These are phyloP conservation scores for Begonia loranthoides DNA, from an alignment of 306 rosid species.

Conservation along the genomic window DNA sequence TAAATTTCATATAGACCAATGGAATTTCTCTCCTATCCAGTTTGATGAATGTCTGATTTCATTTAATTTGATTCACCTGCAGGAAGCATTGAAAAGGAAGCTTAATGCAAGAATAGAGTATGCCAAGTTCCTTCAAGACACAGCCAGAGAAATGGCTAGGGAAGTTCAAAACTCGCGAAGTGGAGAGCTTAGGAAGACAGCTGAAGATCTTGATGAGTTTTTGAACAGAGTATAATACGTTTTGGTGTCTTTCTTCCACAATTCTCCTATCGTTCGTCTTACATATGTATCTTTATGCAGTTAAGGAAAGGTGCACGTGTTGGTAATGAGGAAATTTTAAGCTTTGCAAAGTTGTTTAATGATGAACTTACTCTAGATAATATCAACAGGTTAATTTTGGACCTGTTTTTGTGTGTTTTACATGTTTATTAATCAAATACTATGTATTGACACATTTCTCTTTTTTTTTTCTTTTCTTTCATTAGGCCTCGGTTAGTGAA, in stretches of 20 bases:
- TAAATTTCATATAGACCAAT: too few species aligned
- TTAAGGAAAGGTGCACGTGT: slow-evolving; percentile 71
- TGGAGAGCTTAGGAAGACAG: slow-evolving; percentile 86
- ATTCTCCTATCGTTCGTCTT: not conserved
- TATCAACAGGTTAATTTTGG: slow-evolving; percentile 59
- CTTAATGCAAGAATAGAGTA: slow-evolving; percentile 90
- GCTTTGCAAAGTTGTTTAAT: slow-evolving; percentile 88
- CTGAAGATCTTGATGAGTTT: slow-evolving; percentile 87
- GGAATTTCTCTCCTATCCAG: too few species aligned
- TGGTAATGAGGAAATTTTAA: slow-evolving; percentile 79
- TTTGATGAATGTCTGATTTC: too few species aligned
- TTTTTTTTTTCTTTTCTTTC: slow-evolving; percentile 7
- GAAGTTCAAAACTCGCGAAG: slow-evolving; percentile 82
- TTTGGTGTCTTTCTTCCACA: too few species aligned
- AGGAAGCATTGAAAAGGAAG: slow-evolving; percentile 88
- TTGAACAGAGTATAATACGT: slow-evolving; percentile 31
- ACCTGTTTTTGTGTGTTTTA: not conserved
- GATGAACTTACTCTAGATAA: slow-evolving; percentile 96
- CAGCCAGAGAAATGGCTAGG: slow-evolving; percentile 96
- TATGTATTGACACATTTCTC: not conserved
- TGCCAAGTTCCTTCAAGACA: slow-evolving; percentile 92
- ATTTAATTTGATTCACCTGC: slow-evolving; percentile 3
- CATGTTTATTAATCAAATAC: too few species aligned
- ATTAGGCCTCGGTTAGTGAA: slow-evolving; percentile 81
- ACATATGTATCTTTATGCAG: slow-evolving; percentile 18